These are phyloP conservation scores for Aegilops sharonensis DNA, from an alignment of 176 grass and related monocot genomes.

Conservation along the genomic window DNA sequence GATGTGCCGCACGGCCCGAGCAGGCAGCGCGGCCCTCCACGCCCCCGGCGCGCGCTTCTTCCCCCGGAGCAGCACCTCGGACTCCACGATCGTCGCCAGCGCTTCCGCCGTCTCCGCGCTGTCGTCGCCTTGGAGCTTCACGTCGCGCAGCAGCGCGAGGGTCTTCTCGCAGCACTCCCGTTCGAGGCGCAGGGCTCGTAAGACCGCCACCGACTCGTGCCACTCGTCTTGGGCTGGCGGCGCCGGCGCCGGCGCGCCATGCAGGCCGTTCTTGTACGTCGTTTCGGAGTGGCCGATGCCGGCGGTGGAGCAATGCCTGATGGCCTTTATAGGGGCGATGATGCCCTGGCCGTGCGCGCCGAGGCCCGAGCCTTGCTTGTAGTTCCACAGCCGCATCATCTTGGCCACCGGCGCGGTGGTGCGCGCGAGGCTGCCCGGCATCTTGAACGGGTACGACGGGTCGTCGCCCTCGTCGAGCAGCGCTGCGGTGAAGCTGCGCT, in stretches of 20 bases:
- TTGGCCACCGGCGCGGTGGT: neutral
- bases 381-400: neutral
- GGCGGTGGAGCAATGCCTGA: neutral
- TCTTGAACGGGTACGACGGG: neutral
- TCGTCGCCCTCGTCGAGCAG: neutral
- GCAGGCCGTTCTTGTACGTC: neutral
- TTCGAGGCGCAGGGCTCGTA: neutral
- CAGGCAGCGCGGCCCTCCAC: constrained; percentile 53
- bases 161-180: neutral
- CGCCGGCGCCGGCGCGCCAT: neutral
- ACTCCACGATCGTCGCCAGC: neutral
- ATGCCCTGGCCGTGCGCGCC: neutral
- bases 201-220: neutral
- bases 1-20: constrained; percentile 31
- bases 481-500: neutral
- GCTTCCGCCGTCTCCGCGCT: neutral
- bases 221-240: neutral
- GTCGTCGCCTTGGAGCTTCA: neutral
- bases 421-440: neutral
- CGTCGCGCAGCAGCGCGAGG: neutral
- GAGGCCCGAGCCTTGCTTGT: neutral
- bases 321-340: neutral
- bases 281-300: neutral
- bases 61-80: neutral
- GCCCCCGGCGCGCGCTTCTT: neutral